Conservation (phyloP, 2,329 filamentous ascomycete species). For the Phoma sp. region DNA sequence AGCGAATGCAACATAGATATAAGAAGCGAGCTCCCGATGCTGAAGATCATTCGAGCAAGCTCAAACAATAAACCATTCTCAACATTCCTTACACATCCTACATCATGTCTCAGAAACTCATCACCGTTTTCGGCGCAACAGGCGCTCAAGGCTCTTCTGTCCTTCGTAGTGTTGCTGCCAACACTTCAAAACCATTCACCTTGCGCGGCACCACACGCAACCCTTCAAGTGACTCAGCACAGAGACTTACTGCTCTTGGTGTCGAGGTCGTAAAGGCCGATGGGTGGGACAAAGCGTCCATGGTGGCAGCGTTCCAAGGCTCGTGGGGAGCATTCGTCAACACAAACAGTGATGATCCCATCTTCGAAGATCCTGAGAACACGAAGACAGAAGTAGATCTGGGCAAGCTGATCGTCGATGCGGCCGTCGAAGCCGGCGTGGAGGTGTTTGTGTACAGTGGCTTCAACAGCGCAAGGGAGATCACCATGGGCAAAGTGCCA, state of each 20-base stretch:
- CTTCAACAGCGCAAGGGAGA: slow-evolving; percentile 23
- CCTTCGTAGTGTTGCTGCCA: slow-evolving; percentile 45
- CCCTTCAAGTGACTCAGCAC: slow-evolving; percentile 55
- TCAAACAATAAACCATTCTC: neutral
- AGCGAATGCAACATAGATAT: neutral
- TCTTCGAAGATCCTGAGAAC: slow-evolving; percentile 23
- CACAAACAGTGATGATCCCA: slow-evolving; percentile 29
- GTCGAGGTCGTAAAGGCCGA: slow-evolving; percentile 29
- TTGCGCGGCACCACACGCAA: slow-evolving; percentile 67
- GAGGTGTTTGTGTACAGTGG: slow-evolving; percentile 30
- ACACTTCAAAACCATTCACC: slow-evolving; percentile 44
- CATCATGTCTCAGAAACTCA: slow-evolving; percentile 31
- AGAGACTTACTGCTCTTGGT: slow-evolving; percentile 48
- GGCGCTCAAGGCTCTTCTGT: slow-evolving; percentile 54
- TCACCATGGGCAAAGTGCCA: slow-evolving; percentile 21
- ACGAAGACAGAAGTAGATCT: slow-evolving; percentile 26
- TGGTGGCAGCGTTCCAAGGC: slow-evolving; percentile 29
- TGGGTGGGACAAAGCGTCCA: slow-evolving; percentile 29
- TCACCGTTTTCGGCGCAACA: slow-evolving; percentile 50
- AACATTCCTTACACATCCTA: neutral
- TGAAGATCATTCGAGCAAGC: neutral
- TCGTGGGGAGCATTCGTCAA: slow-evolving; percentile 33
- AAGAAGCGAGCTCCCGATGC: neutral
- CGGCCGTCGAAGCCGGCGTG: neutral
- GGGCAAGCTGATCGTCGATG: slow-evolving; percentile 4